Conservation (phyloP, 176 grass and related monocot species). For the Paspalum notatum region DNA sequence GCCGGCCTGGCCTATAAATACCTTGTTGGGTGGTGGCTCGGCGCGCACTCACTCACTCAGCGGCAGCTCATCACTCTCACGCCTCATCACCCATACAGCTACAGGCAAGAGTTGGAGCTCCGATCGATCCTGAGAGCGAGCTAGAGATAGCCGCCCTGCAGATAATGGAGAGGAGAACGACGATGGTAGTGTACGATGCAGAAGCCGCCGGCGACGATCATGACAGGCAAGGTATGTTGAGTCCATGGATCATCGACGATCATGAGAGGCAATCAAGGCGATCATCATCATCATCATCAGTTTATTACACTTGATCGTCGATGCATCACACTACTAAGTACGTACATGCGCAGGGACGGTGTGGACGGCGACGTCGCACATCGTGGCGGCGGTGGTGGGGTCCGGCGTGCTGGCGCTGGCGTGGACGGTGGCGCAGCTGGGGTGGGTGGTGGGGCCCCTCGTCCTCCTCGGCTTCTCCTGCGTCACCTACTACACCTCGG, state of each 20-base stretch:
- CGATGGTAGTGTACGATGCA: constrained; percentile 55
- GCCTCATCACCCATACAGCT: too few species aligned
- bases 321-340: too few species aligned
- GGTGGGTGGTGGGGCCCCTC: constrained; percentile 75
- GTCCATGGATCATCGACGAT: not conserved
- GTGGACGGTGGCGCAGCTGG: constrained; percentile 95
- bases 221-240: constrained; percentile 68
- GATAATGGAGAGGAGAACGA: constrained; percentile 59
- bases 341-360: constrained; percentile 97
- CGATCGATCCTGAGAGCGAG: constrained; percentile 14
- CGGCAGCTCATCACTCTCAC: too few species aligned
- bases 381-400: constrained; percentile 84
- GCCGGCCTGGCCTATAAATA: too few species aligned
- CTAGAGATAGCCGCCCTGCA: not conserved
- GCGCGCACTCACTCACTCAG: too few species aligned
- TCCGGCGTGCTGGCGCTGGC: constrained; percentile 89
- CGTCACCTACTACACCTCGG: constrained; percentile 92
- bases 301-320: not conserved
- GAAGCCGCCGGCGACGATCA: constrained; percentile 67
- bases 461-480: constrained; percentile 78
- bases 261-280: too few species aligned
- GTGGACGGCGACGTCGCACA: constrained; percentile 92
- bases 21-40: too few species aligned
- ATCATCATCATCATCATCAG: too few species aligned
- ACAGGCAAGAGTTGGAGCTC: too few species aligned